phyloP scores from a whole-genome alignment of 768 basidiomycete genomes.

The Hygrocybe punicea region DNA sequence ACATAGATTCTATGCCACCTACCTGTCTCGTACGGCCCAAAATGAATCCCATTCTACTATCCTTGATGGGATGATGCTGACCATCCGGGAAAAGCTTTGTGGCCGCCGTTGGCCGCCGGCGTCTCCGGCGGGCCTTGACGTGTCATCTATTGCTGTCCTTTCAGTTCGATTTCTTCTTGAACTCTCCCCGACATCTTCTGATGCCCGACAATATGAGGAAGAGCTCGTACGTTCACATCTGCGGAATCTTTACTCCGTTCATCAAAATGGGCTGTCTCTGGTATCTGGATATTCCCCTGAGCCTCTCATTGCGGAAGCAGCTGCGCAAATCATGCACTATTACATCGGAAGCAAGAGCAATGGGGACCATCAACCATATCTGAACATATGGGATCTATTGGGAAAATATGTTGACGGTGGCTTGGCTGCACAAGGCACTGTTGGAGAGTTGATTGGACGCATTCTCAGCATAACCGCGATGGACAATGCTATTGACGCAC shows the following conservation, averaged over 20 bases:
- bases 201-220: conserved; percentile 10
- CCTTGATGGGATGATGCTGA: conserved; percentile 1
- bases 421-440: conserved; percentile 16
- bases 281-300: conserved; percentile 2
- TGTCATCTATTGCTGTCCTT: conserved; percentile 15
- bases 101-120: conserved; percentile 1
- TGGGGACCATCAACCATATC: neutral
- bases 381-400: conserved; percentile 8
- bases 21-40: neutral
- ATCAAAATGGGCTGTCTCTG: neutral
- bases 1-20: conserved; percentile 3
- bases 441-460: conserved; percentile 20
- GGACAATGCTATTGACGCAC: conserved; percentile 15
- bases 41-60: neutral
- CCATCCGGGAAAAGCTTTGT: conserved; percentile 2
- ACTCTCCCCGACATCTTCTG: conserved; percentile 10
- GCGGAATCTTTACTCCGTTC: conserved; percentile 6
- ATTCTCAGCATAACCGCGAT: conserved; percentile 17
- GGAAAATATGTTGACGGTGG: conserved; percentile 13
- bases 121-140: conserved; percentile 2
- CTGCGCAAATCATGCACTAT: conserved; percentile 6
- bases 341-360: neutral
- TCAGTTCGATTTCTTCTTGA: conserved; percentile 16
- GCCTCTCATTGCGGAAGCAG: conserved; percentile 6
- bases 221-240: conserved; percentile 4